Percentiles rank a stretch among this genome's conserved stretches.
Conservation (phyloP, 192 early-diverging fungal species). For the Neocallimastix lanati region DNA sequence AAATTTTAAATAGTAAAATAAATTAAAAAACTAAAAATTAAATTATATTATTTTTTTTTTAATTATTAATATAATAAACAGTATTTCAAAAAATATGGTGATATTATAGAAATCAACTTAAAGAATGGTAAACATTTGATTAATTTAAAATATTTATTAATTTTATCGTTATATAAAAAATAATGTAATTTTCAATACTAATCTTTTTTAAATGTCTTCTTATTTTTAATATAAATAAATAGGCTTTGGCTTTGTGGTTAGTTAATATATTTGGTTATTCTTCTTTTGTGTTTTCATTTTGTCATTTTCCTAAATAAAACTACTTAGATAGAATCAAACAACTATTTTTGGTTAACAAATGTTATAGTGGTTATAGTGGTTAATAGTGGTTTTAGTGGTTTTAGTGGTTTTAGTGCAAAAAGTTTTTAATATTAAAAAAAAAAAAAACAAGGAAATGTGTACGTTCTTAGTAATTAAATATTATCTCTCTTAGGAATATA, state of each 20-base stretch:
- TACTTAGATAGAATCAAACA: neutral
- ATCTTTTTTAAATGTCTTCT: too few relatives aligned
- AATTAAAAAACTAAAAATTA: too few relatives aligned
- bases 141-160: too few relatives aligned
- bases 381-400: neutral
- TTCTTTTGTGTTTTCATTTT: neutral
- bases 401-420: neutral
- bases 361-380: neutral
- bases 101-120: neutral
- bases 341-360: neutral
- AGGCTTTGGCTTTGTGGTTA: neutral
- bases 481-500: conserved; percentile 42
- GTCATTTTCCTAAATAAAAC: neutral
- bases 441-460: neutral
- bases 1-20: too few relatives aligned
- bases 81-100: neutral
- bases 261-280: neutral
- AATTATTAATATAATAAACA: neutral
- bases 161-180: too few relatives aligned
- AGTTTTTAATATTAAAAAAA: neutral
- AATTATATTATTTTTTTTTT: too few relatives aligned
- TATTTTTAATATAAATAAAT: too few relatives aligned
- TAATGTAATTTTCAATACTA: too few relatives aligned
- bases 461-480: neutral
- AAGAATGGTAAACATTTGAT: neutral